These are phyloP conservation scores for Penicillium paradoxum DNA, from an alignment of 495 filamentous ascomycete genomes.

Conservation along the genomic window DNA sequence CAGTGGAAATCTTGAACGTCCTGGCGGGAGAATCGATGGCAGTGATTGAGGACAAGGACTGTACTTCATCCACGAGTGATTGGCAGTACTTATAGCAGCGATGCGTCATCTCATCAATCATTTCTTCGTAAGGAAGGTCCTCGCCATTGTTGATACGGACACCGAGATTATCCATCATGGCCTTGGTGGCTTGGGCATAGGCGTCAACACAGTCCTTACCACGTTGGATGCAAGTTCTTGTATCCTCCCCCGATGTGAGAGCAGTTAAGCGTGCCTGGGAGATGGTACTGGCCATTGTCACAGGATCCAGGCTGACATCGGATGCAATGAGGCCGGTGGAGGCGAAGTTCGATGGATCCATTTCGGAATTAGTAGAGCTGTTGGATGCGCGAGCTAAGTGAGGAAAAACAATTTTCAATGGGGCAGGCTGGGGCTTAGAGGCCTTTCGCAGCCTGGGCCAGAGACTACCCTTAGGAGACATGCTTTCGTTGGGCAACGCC, in stretches of 20 bases:
- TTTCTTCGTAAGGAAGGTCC: background rate
- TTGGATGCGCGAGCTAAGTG: background rate
- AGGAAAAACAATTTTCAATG: background rate
- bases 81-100: constrained; percentile 27
- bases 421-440: background rate
- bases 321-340: background rate
- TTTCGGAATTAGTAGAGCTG: background rate
- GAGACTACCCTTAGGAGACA: background rate
- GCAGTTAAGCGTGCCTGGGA: background rate
- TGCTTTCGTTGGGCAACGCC: too few relatives aligned
- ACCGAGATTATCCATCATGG: constrained; percentile 3
- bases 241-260: background rate
- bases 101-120: constrained; percentile 10
- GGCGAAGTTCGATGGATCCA: background rate
- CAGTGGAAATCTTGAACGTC: background rate
- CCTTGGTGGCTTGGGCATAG: background rate
- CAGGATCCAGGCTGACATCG: background rate
- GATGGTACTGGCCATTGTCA: background rate
- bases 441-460: background rate
- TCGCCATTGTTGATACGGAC: background rate
- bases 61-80: constrained; percentile 12
- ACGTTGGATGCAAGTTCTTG: background rate
- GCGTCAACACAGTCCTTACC: background rate
- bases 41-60: background rate
- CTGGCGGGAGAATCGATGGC: background rate